phyloP scores from a whole-genome alignment of 495 filamentous ascomycete species.

The Hypomontagnella submonticulosa region DNA sequence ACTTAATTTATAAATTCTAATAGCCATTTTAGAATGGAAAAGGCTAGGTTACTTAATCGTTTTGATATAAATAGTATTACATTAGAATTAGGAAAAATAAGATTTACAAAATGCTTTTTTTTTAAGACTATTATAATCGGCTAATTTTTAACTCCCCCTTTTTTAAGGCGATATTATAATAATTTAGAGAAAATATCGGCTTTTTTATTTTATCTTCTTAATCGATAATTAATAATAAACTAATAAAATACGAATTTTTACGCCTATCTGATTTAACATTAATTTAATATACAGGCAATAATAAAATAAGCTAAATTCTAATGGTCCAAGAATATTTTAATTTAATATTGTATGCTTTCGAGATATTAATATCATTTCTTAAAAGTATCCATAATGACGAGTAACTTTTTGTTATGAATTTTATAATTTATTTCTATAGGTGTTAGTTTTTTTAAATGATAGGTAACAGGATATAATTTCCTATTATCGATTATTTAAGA shows the following conservation, averaged over 20 bases:
- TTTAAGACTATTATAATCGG: background rate
- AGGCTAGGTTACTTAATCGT: background rate
- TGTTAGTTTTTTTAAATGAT: background rate
- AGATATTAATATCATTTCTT: too few species aligned
- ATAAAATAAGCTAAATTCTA: background rate
- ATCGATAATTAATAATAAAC: background rate
- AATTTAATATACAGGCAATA: background rate
- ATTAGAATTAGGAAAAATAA: background rate
- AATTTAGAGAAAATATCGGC: too few species aligned
- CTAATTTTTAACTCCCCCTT: background rate
- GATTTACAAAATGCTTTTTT: background rate
- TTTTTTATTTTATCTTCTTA: background rate
- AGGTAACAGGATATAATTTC: background rate
- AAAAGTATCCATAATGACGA: background rate
- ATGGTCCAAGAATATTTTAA: too few species aligned
- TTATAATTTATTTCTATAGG: background rate
- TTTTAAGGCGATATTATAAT: background rate
- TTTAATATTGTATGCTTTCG: background rate
- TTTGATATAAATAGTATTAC: background rate
- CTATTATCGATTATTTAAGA: background rate
- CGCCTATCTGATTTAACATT: background rate
- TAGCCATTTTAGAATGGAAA: too few species aligned
- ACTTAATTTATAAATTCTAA: too few species aligned
- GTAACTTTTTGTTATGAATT: background rate
- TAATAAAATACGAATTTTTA: constrained; percentile 1